Percentiles rank a stretch among this genome's conserved stretches.
Evolutionary conservation across 2,329 filamentous ascomycete species (phyloP).

Genomic region (Neurospora sp.): DNA sequence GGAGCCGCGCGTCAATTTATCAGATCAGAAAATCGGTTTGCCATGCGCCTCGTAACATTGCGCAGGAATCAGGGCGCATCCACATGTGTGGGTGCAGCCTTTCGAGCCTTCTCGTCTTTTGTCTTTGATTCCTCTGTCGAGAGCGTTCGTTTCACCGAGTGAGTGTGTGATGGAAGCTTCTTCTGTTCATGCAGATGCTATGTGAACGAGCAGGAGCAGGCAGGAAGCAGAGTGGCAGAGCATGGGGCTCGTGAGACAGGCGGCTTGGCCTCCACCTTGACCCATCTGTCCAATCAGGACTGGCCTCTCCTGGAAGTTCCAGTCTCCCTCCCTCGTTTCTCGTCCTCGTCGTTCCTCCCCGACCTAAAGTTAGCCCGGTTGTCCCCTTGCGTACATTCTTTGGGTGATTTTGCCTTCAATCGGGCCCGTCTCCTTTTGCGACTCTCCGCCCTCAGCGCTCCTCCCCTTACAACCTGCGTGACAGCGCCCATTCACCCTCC

Average conservation of each 20-base stretch:
- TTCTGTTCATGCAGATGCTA: neutral
- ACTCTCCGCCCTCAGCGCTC: conserved; percentile 1
- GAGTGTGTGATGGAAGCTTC: neutral
- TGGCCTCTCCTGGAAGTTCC: neutral
- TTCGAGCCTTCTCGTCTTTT: neutral
- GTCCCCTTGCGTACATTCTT: conserved; percentile 19
- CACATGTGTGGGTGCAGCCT: neutral
- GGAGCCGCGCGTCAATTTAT: neutral
- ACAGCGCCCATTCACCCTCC: conserved; percentile 15
- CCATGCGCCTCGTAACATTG: neutral
- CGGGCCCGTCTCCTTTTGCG: conserved; percentile 5
- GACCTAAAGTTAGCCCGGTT: conserved; percentile 11
- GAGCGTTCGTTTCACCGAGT: neutral
- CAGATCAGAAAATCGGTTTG: neutral
- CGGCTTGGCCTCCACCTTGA: neutral
- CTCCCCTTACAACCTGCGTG: conserved; percentile 17
- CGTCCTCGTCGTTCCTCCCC: conserved; percentile 1
- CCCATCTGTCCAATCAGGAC: conserved; percentile 13
- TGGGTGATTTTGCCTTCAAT: neutral
- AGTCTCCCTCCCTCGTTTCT: conserved; percentile 8
- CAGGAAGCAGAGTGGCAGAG: neutral
- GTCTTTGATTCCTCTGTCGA: neutral
- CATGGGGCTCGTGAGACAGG: neutral
- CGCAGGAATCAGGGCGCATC: neutral
- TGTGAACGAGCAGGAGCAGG: neutral